A percentile compares a stretch with the other conserved stretches of the same genome.
Conservation (phyloP, 768 basidiomycete genomes). For the Phanerochaete sordida region DNA sequence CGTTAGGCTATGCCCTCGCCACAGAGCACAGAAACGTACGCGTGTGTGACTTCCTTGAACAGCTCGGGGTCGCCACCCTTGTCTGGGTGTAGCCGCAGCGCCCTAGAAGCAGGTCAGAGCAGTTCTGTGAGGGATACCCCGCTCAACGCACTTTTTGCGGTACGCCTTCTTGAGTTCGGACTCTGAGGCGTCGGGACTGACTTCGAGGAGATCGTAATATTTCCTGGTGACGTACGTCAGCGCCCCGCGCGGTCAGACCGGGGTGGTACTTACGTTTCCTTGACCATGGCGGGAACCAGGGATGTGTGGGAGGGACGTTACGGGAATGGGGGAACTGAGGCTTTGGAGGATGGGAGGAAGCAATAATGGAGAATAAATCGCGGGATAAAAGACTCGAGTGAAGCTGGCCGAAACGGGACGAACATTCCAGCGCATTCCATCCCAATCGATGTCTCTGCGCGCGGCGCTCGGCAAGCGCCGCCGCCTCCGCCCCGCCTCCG, state of each 20-base stretch:
- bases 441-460: not conserved
- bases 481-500: not conserved
- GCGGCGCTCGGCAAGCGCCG: not conserved
- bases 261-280: slow-evolving; percentile 54
- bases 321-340: not conserved
- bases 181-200: slow-evolving; percentile 73
- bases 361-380: not conserved
- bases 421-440: not conserved
- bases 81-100: slow-evolving; percentile 83
- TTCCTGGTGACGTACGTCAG: slow-evolving; percentile 45
- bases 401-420: not conserved
- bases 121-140: not conserved
- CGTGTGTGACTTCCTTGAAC: slow-evolving; percentile 97
- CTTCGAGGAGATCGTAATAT: slow-evolving; percentile 93
- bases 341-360: not conserved
- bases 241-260: slow-evolving; percentile 1
- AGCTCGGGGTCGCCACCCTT: slow-evolving; percentile 95
- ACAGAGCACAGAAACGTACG: slow-evolving; percentile 30
- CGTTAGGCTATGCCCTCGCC: not conserved
- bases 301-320: slow-evolving; percentile 8
- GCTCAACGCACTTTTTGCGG: slow-evolving; percentile 71
- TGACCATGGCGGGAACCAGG: slow-evolving; percentile 46
- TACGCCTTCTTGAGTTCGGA: slow-evolving; percentile 92
- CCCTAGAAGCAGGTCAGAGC: slow-evolving; percentile 41
- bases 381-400: not conserved